phyloP scores from a whole-genome alignment of 176 grass and related monocot species.

The Melocanna baccifera region DNA sequence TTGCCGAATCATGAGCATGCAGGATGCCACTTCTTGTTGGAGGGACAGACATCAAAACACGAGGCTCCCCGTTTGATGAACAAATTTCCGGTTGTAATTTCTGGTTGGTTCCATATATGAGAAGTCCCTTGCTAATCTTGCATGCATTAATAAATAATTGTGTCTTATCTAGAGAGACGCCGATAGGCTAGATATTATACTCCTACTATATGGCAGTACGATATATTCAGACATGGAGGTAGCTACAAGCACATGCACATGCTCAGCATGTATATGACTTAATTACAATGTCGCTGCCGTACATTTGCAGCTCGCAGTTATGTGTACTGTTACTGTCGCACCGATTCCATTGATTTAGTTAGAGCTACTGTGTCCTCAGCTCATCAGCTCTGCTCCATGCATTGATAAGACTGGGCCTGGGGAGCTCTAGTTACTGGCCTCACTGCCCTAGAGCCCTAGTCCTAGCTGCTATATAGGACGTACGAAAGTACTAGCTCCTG shows the following conservation, averaged over 20 bases:
- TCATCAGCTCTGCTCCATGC: neutral
- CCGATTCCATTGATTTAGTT: constrained; percentile 14
- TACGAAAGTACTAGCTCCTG: too few relatives aligned
- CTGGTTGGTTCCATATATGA: too few relatives aligned
- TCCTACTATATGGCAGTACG: neutral
- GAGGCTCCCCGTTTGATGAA: too few relatives aligned
- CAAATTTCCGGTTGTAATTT: too few relatives aligned
- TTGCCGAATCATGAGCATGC: too few relatives aligned
- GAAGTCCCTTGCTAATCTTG: too few relatives aligned
- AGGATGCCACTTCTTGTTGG: too few relatives aligned
- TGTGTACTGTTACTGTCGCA: constrained; percentile 5
- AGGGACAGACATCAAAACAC: too few relatives aligned
- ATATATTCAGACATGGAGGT: neutral
- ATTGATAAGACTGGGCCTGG: constrained; percentile 6
- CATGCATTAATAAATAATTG: too few relatives aligned
- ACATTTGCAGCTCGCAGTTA: constrained; percentile 24
- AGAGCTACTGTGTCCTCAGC: neutral
- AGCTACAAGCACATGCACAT: neutral
- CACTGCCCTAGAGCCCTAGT: neutral
- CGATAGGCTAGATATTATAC: neutral
- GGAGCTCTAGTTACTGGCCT: neutral
- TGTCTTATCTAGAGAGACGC: too few relatives aligned
- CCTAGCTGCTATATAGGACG: neutral
- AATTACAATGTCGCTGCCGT: constrained; percentile 19
- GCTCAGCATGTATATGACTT: neutral